phyloP scores from a whole-genome alignment of 768 basidiomycete genomes.

The Daedalea quercina region DNA sequence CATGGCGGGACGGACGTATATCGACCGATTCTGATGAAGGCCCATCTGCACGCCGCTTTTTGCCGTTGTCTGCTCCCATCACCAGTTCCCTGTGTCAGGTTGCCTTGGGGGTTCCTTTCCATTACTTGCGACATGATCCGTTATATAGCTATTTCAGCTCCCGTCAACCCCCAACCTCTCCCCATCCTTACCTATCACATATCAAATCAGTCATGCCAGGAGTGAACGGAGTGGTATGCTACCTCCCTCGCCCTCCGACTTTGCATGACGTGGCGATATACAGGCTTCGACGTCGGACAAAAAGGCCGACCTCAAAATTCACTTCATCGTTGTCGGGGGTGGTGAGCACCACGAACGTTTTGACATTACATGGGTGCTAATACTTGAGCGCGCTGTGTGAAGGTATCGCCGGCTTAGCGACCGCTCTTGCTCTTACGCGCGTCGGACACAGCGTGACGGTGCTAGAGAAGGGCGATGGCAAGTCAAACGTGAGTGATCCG shows the following conservation, averaged over 20 bases:
- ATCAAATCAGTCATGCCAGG: background rate
- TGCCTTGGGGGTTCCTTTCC: too few species aligned
- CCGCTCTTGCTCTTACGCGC: conserved; percentile 24
- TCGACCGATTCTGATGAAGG: too few species aligned
- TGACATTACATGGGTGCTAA: background rate
- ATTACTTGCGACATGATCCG: background rate
- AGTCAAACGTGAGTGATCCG: conserved; percentile 6
- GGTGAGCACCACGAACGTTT: conserved; percentile 7
- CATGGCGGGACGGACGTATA: too few species aligned
- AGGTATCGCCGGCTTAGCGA: conserved; percentile 28
- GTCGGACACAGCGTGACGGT: conserved; percentile 27
- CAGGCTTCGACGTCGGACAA: background rate
- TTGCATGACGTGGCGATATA: background rate
- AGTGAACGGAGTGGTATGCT: background rate
- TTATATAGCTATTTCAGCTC: background rate
- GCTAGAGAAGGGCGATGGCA: conserved; percentile 20
- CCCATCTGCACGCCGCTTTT: too few species aligned
- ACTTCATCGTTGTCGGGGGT: conserved; percentile 26
- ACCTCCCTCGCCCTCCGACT: background rate
- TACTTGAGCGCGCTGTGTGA: background rate
- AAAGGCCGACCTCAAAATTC: conserved; percentile 17
- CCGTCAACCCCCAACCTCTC: background rate
- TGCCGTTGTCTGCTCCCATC: too few species aligned
- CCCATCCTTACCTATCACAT: background rate
- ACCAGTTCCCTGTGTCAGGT: too few species aligned